These are phyloP conservation scores for Ilyonectria destructans DNA, from an alignment of 2,329 filamentous ascomycete genomes.

Conservation along the genomic window DNA sequence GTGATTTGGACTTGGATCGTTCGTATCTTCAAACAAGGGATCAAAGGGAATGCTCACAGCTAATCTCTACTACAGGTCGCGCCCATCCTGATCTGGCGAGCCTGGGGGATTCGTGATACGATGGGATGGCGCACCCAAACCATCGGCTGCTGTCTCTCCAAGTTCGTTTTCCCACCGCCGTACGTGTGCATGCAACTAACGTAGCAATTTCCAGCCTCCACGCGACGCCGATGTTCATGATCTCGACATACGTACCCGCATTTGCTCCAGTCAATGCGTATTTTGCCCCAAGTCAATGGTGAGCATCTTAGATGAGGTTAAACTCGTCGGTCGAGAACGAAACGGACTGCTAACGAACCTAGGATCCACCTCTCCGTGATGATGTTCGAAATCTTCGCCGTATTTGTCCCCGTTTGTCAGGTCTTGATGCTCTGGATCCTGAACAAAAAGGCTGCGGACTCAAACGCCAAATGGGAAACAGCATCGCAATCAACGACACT, in stretches of 20 bases:
- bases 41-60: neutral
- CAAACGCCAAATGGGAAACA: constrained; percentile 27
- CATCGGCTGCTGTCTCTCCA: constrained; percentile 63
- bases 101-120: constrained; percentile 74
- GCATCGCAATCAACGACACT: constrained; percentile 27
- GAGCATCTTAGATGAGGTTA: constrained; percentile 61
- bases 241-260: constrained; percentile 67
- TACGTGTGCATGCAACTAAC: constrained; percentile 6
- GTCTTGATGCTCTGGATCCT: constrained; percentile 62
- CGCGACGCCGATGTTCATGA: constrained; percentile 77
- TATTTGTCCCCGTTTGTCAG: constrained; percentile 75
- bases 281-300: constrained; percentile 75
- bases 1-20: constrained; percentile 74
- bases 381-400: constrained; percentile 73
- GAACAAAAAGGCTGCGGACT: constrained; percentile 49
- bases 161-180: constrained; percentile 49
- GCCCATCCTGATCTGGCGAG: constrained; percentile 72
- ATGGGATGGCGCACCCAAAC: constrained; percentile 78
- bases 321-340: constrained; percentile 48
- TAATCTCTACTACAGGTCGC: constrained; percentile 52
- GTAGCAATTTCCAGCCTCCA: constrained; percentile 63
- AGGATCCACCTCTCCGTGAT: constrained; percentile 69
- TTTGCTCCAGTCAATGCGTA: constrained; percentile 68
- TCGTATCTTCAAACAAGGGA: neutral
- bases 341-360: neutral